Evolutionary conservation across 164 flowering plant genomes (phyloP).

Genomic region (Umbellularia californica): DNA sequence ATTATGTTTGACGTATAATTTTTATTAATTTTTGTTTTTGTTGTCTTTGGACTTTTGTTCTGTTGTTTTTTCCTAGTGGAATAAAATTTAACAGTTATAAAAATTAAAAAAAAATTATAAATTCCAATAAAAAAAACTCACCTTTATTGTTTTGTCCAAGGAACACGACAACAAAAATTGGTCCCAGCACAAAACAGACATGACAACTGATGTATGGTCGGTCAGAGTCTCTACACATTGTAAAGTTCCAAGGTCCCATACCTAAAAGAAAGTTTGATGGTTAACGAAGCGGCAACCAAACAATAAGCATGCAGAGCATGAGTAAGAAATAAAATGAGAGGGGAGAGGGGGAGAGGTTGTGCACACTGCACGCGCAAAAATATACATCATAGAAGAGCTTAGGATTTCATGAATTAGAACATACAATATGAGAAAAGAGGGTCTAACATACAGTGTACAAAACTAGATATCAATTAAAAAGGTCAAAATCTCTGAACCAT

Average conservation of each 20-base stretch:
- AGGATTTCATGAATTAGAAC: too few relatives aligned
- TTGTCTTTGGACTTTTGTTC: too few relatives aligned
- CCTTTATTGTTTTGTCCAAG: conserved; percentile 85
- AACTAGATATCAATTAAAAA: background rate
- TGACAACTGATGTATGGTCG: conserved; percentile 78
- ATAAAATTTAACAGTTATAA: too few relatives aligned
- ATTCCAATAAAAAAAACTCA: background rate
- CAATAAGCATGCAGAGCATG: too few relatives aligned
- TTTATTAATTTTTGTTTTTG: too few relatives aligned
- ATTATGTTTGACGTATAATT: too few relatives aligned
- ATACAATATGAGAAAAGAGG: too few relatives aligned
- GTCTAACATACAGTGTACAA: background rate
- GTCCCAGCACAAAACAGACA: conserved; percentile 96
- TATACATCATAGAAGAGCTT: too few relatives aligned
- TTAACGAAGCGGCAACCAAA: background rate
- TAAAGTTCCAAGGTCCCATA: conserved; percentile 78
- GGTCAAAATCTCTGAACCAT: background rate
- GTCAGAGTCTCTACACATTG: conserved; percentile 76
- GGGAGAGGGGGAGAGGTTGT: too few relatives aligned
- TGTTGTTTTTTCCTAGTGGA: too few relatives aligned
- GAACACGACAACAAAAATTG: conserved; percentile 85
- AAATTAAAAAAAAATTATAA: background rate
- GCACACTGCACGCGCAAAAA: too few relatives aligned
- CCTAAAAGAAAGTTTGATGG: conserved; percentile 26
- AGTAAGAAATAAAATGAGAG: too few relatives aligned